A percentile compares a stretch with the other conserved stretches of the same genome.
phyloP scores from a whole-genome alignment of 306 rosid species.

The Canavalia ensiformis region DNA sequence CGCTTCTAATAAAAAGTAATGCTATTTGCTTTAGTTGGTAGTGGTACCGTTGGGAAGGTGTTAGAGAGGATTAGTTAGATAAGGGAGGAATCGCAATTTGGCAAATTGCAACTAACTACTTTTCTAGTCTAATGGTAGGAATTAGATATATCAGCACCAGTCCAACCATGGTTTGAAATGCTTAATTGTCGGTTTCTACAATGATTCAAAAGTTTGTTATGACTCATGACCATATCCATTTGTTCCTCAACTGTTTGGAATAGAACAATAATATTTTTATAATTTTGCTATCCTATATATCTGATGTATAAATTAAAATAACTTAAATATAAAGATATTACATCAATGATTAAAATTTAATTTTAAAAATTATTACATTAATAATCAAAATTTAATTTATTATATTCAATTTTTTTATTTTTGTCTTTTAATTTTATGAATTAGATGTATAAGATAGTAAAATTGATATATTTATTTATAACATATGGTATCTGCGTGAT shows the following conservation, averaged over 20 bases:
- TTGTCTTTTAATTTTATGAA: too few relatives aligned
- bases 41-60: neutral
- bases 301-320: too few relatives aligned
- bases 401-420: too few relatives aligned
- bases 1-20: neutral
- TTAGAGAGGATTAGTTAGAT: neutral
- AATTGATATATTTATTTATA: neutral
- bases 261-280: neutral
- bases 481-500: neutral
- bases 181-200: neutral
- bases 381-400: too few relatives aligned
- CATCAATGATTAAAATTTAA: too few relatives aligned
- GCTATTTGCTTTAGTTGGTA: neutral
- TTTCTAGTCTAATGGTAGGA: neutral
- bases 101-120: neutral
- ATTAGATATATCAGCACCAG: too few relatives aligned
- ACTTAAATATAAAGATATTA: too few relatives aligned
- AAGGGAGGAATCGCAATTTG: neutral
- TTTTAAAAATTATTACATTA: too few relatives aligned
- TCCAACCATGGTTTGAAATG: neutral
- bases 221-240: neutral
- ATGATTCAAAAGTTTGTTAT: slow-evolving; percentile 18
- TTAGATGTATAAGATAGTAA: too few relatives aligned
- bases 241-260: neutral
- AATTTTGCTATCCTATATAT: too few relatives aligned